Evolutionary conservation across 495 filamentous ascomycete species (phyloP).

Genomic region (Aspergillus wentii): DNA sequence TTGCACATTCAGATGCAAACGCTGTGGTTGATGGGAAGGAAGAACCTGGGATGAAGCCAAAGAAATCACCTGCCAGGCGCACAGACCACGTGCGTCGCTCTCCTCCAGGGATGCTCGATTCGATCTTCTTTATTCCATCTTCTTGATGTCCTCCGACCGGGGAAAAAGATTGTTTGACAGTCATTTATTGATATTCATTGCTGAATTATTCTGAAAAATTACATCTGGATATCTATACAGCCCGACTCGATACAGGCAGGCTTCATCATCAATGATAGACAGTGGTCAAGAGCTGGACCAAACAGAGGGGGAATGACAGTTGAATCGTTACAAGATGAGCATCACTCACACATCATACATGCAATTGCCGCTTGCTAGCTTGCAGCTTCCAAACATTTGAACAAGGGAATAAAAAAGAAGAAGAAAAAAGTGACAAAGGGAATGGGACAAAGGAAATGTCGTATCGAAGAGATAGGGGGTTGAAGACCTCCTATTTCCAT

Average conservation of each 20-base stretch:
- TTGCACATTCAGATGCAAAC: no score
- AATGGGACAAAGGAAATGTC: slow-evolving; percentile 5
- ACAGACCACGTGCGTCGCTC: slow-evolving; percentile 2
- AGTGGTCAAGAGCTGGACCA: slow-evolving; percentile 5
- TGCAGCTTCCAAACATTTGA: slow-evolving; percentile 16
- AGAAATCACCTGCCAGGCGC: no score
- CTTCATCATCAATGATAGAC: slow-evolving; percentile 7
- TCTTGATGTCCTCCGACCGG: no score
- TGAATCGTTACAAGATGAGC: slow-evolving; percentile 21
- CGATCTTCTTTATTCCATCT: no score
- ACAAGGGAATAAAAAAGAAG: no score
- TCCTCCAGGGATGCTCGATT: no score
- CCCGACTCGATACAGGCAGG: slow-evolving; percentile 2
- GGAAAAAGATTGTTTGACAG: no score
- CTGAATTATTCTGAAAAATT: neutral
- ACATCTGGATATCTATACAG: slow-evolving; percentile 1
- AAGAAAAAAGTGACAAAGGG: slow-evolving; percentile 9
- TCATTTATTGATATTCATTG: slow-evolving; percentile 1
- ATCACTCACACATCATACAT: slow-evolving; percentile 20
- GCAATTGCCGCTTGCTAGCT: slow-evolving; percentile 31
- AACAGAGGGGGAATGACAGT: slow-evolving; percentile 1
- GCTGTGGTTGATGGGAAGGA: no score
- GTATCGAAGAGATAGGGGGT: neutral
- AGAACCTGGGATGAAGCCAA: no score
- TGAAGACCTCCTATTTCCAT: slow-evolving; percentile 39